phyloP scores from a whole-genome alignment of 257 asterid genomes.

The Primulina tabacum region DNA sequence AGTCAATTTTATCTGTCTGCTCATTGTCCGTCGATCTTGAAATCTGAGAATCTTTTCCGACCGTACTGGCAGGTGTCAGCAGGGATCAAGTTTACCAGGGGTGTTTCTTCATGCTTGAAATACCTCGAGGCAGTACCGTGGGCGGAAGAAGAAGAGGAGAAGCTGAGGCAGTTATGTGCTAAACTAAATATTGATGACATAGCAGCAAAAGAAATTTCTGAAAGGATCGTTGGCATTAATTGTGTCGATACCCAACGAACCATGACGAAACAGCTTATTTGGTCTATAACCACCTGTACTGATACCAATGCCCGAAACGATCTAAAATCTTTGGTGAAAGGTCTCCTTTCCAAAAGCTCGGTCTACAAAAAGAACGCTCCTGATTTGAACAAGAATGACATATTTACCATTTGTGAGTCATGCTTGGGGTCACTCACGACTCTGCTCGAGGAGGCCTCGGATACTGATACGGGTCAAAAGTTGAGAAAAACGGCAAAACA shows the following conservation, averaged over 20 bases:
- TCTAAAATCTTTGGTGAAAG: slow-evolving; percentile 74
- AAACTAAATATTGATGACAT: slow-evolving; percentile 46
- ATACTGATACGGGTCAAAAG: slow-evolving; percentile 27
- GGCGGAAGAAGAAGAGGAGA: slow-evolving; percentile 96
- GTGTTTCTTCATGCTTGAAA: slow-evolving; percentile 64
- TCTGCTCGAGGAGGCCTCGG: slow-evolving; percentile 70
- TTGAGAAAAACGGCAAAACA: slow-evolving; percentile 33
- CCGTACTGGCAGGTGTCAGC: slow-evolving; percentile 55
- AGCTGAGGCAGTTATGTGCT: slow-evolving; percentile 57
- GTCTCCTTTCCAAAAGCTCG: slow-evolving; percentile 68
- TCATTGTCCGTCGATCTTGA: slow-evolving; percentile 10
- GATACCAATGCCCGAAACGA: slow-evolving; percentile 73
- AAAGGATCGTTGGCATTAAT: slow-evolving; percentile 47
- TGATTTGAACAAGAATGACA: slow-evolving; percentile 58
- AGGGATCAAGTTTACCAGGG: slow-evolving; percentile 65
- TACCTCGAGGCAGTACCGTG: slow-evolving; percentile 94
- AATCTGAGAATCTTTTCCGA: slow-evolving; percentile 16
- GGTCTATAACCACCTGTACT: slow-evolving; percentile 52
- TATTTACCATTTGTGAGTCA: slow-evolving; percentile 50
- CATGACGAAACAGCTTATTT: slow-evolving; percentile 65
- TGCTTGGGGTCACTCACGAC: slow-evolving; percentile 53
- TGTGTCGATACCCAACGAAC: slow-evolving; percentile 47
- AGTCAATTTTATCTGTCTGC: slow-evolving; percentile 5
- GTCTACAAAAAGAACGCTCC: slow-evolving; percentile 51
- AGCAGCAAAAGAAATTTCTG: slow-evolving; percentile 49